Evolutionary conservation across 2,329 filamentous ascomycete species (phyloP), one percentile per base, ranked within the genome.

Genomic region (Neodidymelliopsis sp.): DNA sequence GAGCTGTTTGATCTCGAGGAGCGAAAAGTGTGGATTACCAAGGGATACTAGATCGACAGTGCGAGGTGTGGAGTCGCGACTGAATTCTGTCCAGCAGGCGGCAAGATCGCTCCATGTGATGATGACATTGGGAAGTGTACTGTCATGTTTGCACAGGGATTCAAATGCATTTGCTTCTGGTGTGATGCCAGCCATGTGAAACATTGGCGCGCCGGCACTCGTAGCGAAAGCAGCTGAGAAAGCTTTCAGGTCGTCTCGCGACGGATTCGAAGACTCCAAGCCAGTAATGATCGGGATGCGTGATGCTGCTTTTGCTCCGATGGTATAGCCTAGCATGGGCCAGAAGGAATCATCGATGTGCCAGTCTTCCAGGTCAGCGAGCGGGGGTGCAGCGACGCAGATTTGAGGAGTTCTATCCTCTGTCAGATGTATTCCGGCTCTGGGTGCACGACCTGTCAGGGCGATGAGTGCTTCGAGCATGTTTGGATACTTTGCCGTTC

Each of bases 181-280:
- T 0, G 76, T 78, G 2, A 77, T 46, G 0, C 71, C 74, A 0
- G 52, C 49, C 2, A 79, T 73, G 31, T 78, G 76, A 40, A 78
- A 79, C 75, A 78, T 78, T 0, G 76, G 67, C 0, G 76, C 74
- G 9, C 66, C 71, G 0, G 75, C 69, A 1, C 65, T 69, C 0
- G 76, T 79, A 0, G 75, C 76, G 50, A 79, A 78, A 0, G 75
- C 76, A 0, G 76, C 76, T 0, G 76, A 70, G 33, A 78, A 78
- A 0, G 74, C 74, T 55, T 78, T 79, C 3, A 78, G 39, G 27
- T 75, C 69, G 4, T 70, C 65, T 0, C 51, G 65, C 0, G 49
- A 23, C 8, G 39, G 38, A 9, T 19, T 24, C 16, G 41, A 16
- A 0, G 22, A 10, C n/a, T 74, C 63, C 3, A 78, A 27, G 0